Conservation (phyloP, 1,139 yeast genomes). For the Cylindricascospora bacillispora region DNA sequence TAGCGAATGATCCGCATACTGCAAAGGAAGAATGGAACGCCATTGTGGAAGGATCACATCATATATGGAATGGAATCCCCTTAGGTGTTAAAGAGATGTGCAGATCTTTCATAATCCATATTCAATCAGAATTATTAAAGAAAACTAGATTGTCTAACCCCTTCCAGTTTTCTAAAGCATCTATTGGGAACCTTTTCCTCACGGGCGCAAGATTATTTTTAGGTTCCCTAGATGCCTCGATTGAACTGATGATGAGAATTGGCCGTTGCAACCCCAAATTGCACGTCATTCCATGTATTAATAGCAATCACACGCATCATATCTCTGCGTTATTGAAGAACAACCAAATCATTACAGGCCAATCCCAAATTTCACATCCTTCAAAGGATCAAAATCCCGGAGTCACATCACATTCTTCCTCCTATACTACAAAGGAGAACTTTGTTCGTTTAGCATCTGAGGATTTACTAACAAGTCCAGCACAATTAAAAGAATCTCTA, state of each 20-base stretch:
- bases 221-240: slow-evolving; percentile 75
- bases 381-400: slow-evolving; percentile 5
- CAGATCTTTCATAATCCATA: slow-evolving; percentile 65
- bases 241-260: slow-evolving; percentile 59
- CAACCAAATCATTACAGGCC: slow-evolving; percentile 79
- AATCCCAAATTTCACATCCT: slow-evolving; percentile 89
- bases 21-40: slow-evolving; percentile 68
- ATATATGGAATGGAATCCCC: slow-evolving; percentile 49
- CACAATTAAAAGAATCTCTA: too few relatives aligned
- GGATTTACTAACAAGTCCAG: too few relatives aligned
- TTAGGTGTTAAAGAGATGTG: slow-evolving; percentile 60
- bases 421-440: slow-evolving; percentile 2
- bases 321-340: slow-evolving; percentile 64
- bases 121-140: slow-evolving; percentile 65
- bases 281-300: slow-evolving; percentile 67
- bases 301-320: slow-evolving; percentile 76
- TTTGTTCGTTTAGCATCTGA: slow-evolving; percentile 5
- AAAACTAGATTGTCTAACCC: slow-evolving; percentile 44
- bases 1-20: slow-evolving; percentile 35
- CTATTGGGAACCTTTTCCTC: slow-evolving; percentile 71
- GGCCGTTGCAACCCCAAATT: slow-evolving; percentile 46
- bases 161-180: slow-evolving; percentile 65
- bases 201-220: slow-evolving; percentile 74
- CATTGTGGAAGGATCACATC: slow-evolving; percentile 70
- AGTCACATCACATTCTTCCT: background rate